Evolutionary conservation across 1,284 basidiomycete genomes (phyloP).

Genomic region (Fomitiporia mediterranea): DNA sequence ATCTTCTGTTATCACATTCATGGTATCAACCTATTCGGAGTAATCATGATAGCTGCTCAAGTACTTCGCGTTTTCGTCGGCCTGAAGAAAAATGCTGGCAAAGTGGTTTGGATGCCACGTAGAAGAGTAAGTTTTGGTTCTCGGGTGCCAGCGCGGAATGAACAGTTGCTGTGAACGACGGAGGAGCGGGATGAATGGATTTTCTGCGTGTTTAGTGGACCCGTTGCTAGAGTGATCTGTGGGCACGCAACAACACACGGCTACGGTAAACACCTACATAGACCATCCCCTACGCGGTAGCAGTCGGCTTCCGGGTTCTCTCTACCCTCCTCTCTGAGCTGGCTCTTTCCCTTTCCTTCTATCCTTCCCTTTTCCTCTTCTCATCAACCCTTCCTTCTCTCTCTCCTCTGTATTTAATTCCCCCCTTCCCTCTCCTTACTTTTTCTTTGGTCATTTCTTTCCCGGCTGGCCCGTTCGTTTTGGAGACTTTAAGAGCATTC

Average conservation of each 20-base stretch:
- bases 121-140: neutral
- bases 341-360: neutral
- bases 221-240: slow-evolving; percentile 2
- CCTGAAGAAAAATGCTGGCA: neutral
- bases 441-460: neutral
- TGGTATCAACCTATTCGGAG: neutral
- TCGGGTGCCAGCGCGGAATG: neutral
- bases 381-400: neutral
- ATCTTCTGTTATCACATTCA: neutral
- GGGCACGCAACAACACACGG: too few species aligned
- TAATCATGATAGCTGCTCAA: neutral
- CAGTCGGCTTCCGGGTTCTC: neutral
- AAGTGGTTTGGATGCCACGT: neutral
- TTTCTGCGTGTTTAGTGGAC: slow-evolving; percentile 1
- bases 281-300: neutral
- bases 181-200: neutral
- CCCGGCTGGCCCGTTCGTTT: slow-evolving; percentile 5
- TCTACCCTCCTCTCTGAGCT: too few species aligned
- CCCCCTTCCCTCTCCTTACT: neutral
- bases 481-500: neutral
- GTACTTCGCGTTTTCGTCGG: neutral
- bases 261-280: neutral
- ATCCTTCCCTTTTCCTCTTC: neutral
- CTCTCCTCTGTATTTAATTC: neutral
- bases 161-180: neutral